Evolutionary conservation across 2,329 filamentous ascomycete species (phyloP).

Genomic region (Cladophialophora exuberans): DNA sequence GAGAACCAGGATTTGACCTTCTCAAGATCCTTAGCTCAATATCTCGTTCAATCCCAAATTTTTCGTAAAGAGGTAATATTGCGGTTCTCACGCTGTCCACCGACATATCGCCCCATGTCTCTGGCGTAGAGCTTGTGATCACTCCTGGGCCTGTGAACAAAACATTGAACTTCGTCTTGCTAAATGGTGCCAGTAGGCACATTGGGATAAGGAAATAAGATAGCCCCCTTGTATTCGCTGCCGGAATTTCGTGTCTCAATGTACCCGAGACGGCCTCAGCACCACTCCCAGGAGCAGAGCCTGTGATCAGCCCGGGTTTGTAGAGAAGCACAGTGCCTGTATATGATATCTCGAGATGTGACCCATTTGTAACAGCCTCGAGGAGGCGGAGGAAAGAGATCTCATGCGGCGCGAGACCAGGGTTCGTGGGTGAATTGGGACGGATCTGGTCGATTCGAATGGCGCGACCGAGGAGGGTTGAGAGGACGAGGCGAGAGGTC

Average conservation of each 20-base stretch:
- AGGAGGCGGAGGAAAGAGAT: conserved; percentile 94
- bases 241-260: conserved; percentile 78
- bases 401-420: conserved; percentile 89
- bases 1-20: conserved; percentile 75
- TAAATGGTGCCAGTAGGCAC: conserved; percentile 88
- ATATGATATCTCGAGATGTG: conserved; percentile 91
- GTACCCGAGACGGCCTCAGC: conserved; percentile 68
- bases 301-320: conserved; percentile 88
- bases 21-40: conserved; percentile 83
- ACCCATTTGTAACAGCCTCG: conserved; percentile 93
- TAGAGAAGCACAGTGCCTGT: conserved; percentile 93
- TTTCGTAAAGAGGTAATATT: conserved; percentile 83
- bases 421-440: conserved; percentile 78
- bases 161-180: conserved; percentile 87
- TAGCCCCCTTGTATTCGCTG: conserved; percentile 76
- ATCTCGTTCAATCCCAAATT: conserved; percentile 84
- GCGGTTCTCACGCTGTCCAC: conserved; percentile 93
- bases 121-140: conserved; percentile 78
- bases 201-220: conserved; percentile 91
- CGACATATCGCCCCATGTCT: conserved; percentile 76
- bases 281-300: conserved; percentile 75
- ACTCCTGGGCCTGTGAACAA: conserved; percentile 88
- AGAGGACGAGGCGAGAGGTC: conserved; percentile 79
- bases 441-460: conserved; percentile 95
- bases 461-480: conserved; percentile 86